phyloP scores from a whole-genome alignment of 352 stramenopile species.

The Peronospora belbahrii region DNA sequence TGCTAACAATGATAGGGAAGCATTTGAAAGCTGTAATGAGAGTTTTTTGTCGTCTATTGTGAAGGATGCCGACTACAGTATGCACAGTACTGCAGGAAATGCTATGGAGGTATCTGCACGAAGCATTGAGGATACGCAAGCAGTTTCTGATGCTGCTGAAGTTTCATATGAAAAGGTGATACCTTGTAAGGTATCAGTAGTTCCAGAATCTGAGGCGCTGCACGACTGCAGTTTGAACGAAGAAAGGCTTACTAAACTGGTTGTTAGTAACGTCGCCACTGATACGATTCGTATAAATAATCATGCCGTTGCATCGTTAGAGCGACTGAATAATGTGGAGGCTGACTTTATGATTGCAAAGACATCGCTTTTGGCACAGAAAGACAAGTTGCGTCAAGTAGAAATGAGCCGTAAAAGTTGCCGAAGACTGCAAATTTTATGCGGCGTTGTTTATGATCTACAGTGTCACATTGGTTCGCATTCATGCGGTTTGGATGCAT shows the following conservation, averaged over 20 bases:
- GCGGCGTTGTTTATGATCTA: conserved; percentile 23
- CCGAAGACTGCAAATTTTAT: conserved; percentile 21
- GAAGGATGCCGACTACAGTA: not conserved
- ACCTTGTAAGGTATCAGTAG: not conserved
- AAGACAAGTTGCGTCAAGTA: conserved; percentile 19
- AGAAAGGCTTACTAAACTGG: not conserved
- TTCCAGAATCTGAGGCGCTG: not conserved
- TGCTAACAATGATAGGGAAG: conserved; percentile 7
- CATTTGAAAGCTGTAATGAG: conserved; percentile 5
- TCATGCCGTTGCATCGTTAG: conserved; percentile 27
- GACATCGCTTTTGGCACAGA: conserved; percentile 17
- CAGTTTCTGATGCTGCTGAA: not conserved
- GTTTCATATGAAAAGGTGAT: not conserved
- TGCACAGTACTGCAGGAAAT: not conserved
- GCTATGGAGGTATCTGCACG: not conserved
- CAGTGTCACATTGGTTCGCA: conserved; percentile 29
- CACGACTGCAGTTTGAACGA: not conserved
- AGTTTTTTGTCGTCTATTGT: conserved; percentile 2
- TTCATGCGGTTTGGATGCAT: conserved; percentile 11
- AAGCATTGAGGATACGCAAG: conserved; percentile 1
- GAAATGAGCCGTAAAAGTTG: conserved; percentile 15
- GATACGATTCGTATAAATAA: conserved; percentile 28
- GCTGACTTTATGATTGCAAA: conserved; percentile 12
- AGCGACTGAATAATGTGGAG: conserved; percentile 20
- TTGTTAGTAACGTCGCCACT: conserved; percentile 7